phyloP scores from a whole-genome alignment of 805 yeast species.

The Pichia nakasei region DNA sequence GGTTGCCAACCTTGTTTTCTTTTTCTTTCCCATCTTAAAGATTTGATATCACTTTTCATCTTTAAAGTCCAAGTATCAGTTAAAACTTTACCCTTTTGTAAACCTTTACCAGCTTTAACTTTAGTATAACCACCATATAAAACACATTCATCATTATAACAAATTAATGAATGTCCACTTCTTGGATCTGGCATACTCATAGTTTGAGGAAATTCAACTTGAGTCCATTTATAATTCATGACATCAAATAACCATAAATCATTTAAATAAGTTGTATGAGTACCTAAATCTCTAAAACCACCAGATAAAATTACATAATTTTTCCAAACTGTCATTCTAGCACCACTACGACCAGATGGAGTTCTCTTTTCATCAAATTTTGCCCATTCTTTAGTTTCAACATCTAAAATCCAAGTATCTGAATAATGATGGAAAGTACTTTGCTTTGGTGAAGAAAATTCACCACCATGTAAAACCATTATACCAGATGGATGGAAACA shows the following conservation, averaged over 20 bases:
- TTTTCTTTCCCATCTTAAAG: constrained; percentile 80
- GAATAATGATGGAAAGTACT: constrained; percentile 93
- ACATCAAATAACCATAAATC: constrained; percentile 93
- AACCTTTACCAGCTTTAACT: constrained; percentile 80
- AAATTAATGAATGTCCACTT: constrained; percentile 84
- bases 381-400: constrained; percentile 80
- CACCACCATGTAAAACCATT: constrained; percentile 87
- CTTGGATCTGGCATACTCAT: constrained; percentile 83
- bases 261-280: constrained; percentile 69
- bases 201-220: constrained; percentile 76
- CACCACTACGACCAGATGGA: constrained; percentile 89
- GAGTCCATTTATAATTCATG: constrained; percentile 83
- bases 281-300: constrained; percentile 86
- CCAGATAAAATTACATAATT: constrained; percentile 80
- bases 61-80: constrained; percentile 80
- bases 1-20: constrained; percentile 87
- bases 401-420: constrained; percentile 90
- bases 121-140: constrained; percentile 92
- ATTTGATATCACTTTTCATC: constrained; percentile 76
- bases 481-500: constrained; percentile 88
- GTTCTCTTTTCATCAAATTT: constrained; percentile 64
- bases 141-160: constrained; percentile 62
- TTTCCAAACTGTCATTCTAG: constrained; percentile 85
- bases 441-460: constrained; percentile 93
- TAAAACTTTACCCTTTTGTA: constrained; percentile 84